phyloP scores from a whole-genome alignment of 2,329 filamentous ascomycete genomes.

The Trichoderma koningii region DNA sequence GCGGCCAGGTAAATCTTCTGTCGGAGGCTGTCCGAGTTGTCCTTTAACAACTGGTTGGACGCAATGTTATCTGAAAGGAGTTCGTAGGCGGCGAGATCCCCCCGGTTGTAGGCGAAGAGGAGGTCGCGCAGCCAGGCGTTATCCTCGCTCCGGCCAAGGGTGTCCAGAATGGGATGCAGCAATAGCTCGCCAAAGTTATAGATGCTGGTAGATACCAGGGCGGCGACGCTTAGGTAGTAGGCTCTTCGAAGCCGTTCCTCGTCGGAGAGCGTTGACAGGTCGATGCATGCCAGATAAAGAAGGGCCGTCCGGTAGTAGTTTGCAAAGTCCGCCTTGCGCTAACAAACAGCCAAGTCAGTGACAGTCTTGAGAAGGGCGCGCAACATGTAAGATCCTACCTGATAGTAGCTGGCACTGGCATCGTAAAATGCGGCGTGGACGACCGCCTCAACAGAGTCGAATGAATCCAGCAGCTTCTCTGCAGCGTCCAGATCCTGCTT shows the following conservation, averaged over 20 bases:
- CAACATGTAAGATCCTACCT: conserved; percentile 48
- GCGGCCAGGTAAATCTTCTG: conserved; percentile 98
- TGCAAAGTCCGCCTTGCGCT: conserved; percentile 84
- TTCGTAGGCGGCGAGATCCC: conserved; percentile 86
- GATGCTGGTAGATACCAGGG: conserved; percentile 89
- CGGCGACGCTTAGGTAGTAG: conserved; percentile 90
- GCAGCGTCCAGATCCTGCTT: conserved; percentile 84
- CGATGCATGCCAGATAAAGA: conserved; percentile 94
- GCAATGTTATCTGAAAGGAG: conserved; percentile 77
- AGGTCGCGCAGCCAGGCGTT: conserved; percentile 90
- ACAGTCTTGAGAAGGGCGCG: too few species aligned
- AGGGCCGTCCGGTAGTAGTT: conserved; percentile 97
- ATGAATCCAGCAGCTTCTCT: conserved; percentile 83
- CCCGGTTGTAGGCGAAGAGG: conserved; percentile 97
- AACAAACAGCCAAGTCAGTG: background rate
- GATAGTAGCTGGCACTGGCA: conserved; percentile 92
- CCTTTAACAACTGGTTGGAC: conserved; percentile 75
- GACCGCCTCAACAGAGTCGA: conserved; percentile 92
- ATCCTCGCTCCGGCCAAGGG: conserved; percentile 67
- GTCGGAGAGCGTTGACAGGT: conserved; percentile 71
- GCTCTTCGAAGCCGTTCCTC: conserved; percentile 79
- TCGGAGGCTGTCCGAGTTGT: conserved; percentile 82
- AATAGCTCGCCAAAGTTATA: conserved; percentile 99
- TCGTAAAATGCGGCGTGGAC: conserved; percentile 97
- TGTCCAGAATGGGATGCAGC: conserved; percentile 91